Conservation (phyloP, 495 filamentous ascomycete genomes). For the Annulohypoxylon nitens region DNA sequence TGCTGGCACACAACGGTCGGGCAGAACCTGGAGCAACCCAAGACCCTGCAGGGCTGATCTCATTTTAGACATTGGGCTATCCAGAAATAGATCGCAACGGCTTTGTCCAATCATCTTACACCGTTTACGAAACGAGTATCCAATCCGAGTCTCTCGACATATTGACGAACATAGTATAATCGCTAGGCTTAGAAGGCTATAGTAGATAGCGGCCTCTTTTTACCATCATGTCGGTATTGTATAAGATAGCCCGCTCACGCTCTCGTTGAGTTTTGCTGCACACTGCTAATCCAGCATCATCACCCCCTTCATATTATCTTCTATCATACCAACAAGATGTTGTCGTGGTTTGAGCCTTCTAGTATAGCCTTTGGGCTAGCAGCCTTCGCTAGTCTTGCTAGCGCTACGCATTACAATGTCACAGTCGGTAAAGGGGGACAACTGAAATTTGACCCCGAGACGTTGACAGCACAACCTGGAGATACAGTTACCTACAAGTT, state of each 20-base stretch:
- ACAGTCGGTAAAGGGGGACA: constrained; percentile 55
- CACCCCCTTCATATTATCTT: constrained; percentile 13
- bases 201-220: not conserved
- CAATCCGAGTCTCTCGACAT: constrained; percentile 6
- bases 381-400: constrained; percentile 47
- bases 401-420: constrained; percentile 52
- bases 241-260: not conserved
- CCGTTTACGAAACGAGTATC: constrained; percentile 17
- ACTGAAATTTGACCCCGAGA: constrained; percentile 55
- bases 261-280: not conserved
- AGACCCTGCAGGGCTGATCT: not conserved
- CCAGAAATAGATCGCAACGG: constrained; percentile 30
- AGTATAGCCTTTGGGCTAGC: constrained; percentile 45
- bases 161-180: not conserved
- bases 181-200: not conserved
- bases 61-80: not conserved
- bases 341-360: constrained; percentile 47
- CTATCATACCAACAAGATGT: constrained; percentile 35
- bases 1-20: constrained; percentile 22
- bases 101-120: constrained; percentile 35
- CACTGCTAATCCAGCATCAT: not conserved
- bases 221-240: constrained; percentile 13
- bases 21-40: constrained; percentile 1
- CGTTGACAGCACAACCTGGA: constrained; percentile 49
- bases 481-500: constrained; percentile 72